phyloP scores from a whole-genome alignment of 768 basidiomycete species.

The Paxillus ammoniavirescens region DNA sequence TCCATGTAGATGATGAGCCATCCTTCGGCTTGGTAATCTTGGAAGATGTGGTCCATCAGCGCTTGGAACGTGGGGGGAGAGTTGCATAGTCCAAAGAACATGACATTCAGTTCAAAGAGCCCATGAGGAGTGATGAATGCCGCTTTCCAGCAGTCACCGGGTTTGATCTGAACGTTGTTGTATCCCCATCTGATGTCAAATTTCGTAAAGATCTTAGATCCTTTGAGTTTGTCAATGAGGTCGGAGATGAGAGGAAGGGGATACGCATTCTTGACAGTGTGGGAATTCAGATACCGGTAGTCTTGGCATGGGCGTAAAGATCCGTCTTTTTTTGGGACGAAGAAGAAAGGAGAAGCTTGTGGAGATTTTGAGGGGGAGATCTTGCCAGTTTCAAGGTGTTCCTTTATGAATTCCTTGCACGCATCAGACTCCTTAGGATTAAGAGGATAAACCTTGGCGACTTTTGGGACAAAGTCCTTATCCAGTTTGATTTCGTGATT shows the following conservation, averaged over 20 bases:
- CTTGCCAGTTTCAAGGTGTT: not conserved
- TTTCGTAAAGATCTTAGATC: not conserved
- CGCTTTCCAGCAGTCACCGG: not conserved
- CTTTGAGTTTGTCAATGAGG: not conserved
- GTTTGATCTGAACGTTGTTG: not conserved
- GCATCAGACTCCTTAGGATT: not conserved
- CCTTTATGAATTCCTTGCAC: not conserved
- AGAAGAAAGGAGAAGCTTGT: not conserved
- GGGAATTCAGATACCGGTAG: too few species aligned
- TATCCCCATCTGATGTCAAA: not conserved
- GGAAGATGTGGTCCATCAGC: too few species aligned
- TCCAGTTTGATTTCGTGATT: not conserved
- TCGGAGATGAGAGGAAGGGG: not conserved
- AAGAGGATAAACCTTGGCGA: not conserved
- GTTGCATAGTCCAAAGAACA: slow-evolving; percentile 22
- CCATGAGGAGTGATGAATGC: not conserved
- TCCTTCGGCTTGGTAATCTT: slow-evolving; percentile 9
- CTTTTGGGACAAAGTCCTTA: not conserved
- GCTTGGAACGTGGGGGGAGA: slow-evolving; percentile 19
- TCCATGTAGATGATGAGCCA: slow-evolving; percentile 29
- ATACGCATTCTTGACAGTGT: not conserved
- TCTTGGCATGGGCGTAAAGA: not conserved
- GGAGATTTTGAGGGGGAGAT: not conserved
- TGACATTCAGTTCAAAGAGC: slow-evolving; percentile 8
- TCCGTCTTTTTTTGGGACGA: not conserved